Conservation (phyloP, 139 green algal species). For the Tetradesmus obliquus region DNA sequence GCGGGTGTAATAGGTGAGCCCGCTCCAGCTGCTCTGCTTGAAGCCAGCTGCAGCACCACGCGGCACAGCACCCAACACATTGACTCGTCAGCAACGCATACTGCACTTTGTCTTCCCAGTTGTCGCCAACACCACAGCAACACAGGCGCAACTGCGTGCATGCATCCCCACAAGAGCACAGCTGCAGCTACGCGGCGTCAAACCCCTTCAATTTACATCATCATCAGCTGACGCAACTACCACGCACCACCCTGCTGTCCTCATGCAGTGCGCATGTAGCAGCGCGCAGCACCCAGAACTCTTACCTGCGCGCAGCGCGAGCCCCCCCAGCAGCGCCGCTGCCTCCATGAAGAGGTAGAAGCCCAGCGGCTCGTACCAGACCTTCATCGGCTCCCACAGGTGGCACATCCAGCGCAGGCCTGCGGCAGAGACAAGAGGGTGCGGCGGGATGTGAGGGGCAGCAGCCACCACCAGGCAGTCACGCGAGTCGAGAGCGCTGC, state of each 20-base stretch:
- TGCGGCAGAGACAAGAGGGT: neutral
- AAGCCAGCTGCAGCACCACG: slow-evolving; percentile 28
- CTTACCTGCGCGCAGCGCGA: neutral
- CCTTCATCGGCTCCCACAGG: slow-evolving; percentile 46
- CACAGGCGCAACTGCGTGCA: too few species aligned
- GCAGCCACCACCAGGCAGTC: neutral
- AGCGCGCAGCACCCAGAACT: too few species aligned
- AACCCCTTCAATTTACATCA: too few species aligned
- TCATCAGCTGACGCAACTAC: too few species aligned
- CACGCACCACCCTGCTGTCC: too few species aligned
- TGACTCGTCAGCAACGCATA: too few species aligned
- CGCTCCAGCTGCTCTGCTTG: neutral
- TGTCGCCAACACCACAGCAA: too few species aligned
- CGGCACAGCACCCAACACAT: neutral
- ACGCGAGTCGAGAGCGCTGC: neutral
- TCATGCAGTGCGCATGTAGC: too few species aligned
- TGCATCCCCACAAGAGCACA: too few species aligned
- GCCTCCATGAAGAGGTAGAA: slow-evolving; percentile 49
- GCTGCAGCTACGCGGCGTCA: too few species aligned
- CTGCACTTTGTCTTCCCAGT: too few species aligned
- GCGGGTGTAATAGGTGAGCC: slow-evolving; percentile 32
- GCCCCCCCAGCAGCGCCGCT: neutral
- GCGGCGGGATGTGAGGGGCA: neutral
- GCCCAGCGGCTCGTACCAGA: slow-evolving; percentile 38
- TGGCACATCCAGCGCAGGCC: slow-evolving; percentile 45